Conservation (phyloP, 2,329 filamentous ascomycete species). For the Cercospora zeina region DNA sequence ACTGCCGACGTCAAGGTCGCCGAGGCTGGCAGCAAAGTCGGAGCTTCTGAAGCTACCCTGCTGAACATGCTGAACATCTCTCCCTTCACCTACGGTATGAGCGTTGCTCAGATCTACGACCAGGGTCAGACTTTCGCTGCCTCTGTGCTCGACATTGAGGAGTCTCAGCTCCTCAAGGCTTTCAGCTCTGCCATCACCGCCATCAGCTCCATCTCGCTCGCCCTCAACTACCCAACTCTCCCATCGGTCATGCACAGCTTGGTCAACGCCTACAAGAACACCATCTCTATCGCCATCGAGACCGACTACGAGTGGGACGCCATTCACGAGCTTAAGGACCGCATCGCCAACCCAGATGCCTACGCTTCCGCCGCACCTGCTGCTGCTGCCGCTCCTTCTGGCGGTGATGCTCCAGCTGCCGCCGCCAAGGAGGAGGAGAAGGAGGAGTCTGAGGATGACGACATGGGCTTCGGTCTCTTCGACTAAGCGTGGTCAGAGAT, state of each 20-base stretch:
- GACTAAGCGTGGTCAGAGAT: constrained; percentile 45
- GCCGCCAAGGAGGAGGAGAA: constrained; percentile 62
- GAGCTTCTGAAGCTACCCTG: constrained; percentile 96
- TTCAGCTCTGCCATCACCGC: constrained; percentile 80
- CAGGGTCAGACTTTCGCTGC: constrained; percentile 88
- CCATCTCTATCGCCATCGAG: constrained; percentile 81
- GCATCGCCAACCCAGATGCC: constrained; percentile 97
- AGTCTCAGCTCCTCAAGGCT: constrained; percentile 86
- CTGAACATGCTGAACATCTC: constrained; percentile 99
- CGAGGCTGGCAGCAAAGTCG: constrained; percentile 89
- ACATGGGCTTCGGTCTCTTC: constrained; percentile 58
- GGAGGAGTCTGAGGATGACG: constrained; percentile 59
- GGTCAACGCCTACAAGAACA: constrained; percentile 98
- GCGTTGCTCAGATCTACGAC: constrained; percentile 94
- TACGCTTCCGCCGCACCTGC: constrained; percentile 82
- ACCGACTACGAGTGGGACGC: constrained; percentile 93
- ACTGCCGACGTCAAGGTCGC: constrained; percentile 97
- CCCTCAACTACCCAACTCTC: constrained; percentile 90
- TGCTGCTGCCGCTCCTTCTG: constrained; percentile 58
- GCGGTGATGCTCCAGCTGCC: constrained; percentile 53
- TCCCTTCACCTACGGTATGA: constrained; percentile 99
- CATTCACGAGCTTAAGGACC: constrained; percentile 98
- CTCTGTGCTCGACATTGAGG: constrained; percentile 85
- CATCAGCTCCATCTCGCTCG: constrained; percentile 88
- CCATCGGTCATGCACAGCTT: constrained; percentile 95